Evolutionary conservation across 768 basidiomycete genomes (phyloP).

Genomic region (Hortiboletus campestris): DNA sequence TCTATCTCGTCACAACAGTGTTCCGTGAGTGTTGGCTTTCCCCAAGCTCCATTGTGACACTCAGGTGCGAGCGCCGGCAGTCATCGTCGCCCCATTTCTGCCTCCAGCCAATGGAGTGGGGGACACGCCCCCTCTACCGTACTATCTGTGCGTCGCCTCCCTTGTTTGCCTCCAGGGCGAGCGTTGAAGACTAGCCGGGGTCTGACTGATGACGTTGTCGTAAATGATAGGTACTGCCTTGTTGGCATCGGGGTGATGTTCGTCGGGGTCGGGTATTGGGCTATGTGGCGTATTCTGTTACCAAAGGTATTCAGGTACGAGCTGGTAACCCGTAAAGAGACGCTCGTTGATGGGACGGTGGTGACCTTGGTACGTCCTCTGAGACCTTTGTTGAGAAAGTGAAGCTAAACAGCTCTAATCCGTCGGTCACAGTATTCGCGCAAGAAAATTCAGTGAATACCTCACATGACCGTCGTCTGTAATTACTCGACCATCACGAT

Average conservation of each 20-base stretch:
- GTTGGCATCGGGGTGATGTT: constrained; percentile 51
- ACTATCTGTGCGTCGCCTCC: constrained; percentile 42
- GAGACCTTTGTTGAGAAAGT: no score
- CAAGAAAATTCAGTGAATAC: constrained; percentile 3
- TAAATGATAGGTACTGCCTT: constrained; percentile 43
- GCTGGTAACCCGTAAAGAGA: constrained; percentile 48
- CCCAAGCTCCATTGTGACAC: constrained; percentile 5
- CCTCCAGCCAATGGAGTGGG: constrained; percentile 52
- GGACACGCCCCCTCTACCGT: constrained; percentile 59
- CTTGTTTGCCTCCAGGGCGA: constrained; percentile 21
- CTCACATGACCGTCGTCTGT: background rate
- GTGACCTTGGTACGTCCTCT: constrained; percentile 46
- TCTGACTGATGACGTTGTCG: background rate
- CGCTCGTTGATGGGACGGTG: constrained; percentile 50
- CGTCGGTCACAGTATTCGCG: constrained; percentile 12
- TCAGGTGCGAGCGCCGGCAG: constrained; percentile 22
- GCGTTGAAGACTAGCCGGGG: constrained; percentile 32
- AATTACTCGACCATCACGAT: background rate
- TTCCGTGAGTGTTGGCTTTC: constrained; percentile 41
- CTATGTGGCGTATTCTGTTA: constrained; percentile 48
- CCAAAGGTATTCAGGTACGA: constrained; percentile 49
- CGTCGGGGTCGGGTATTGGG: constrained; percentile 53
- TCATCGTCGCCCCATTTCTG: constrained; percentile 56
- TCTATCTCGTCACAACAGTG: constrained; percentile 49
- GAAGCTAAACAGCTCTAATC: background rate